A percentile compares a stretch with the other conserved stretches of the same genome.
Conservation (phyloP, 306 rosid genomes). For the Acacia confusa region DNA sequence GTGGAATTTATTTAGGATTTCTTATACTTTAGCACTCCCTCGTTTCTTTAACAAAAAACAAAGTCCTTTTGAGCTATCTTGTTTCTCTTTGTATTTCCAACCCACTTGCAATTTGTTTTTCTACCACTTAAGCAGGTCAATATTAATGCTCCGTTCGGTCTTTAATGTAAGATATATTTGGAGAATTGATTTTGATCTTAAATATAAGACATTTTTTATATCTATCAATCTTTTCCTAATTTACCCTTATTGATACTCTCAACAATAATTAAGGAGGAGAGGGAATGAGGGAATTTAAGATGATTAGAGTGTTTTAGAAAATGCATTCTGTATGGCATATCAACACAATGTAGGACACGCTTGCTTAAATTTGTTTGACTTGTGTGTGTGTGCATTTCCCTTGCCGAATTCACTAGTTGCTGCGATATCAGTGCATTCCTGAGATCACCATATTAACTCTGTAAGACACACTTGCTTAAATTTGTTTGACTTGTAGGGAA, state of each 20-base stretch:
- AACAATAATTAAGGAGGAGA: no score
- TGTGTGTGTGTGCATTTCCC: no score
- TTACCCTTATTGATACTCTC: no score
- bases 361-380: no score
- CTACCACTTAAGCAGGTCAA: not conserved
- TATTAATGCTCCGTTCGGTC: not conserved
- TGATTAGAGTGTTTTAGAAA: no score
- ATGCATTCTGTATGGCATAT: no score
- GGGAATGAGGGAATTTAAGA: no score
- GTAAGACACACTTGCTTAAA: not conserved
- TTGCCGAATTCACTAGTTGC: not conserved
- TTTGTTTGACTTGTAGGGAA: not conserved
- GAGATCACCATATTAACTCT: not conserved
- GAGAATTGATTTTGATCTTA: no score
- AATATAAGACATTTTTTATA: no score
- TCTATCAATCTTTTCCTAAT: no score
- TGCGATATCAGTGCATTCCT: not conserved
- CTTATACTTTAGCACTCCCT: not conserved
- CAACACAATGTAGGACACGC: no score
- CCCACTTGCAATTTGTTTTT: conserved; percentile 13
- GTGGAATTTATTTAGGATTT: conserved; percentile 3
- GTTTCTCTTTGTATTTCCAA: not conserved
- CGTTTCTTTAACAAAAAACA: not conserved
- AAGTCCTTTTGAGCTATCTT: not conserved
- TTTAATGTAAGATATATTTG: no score